Evolutionary conservation across 495 filamentous ascomycete species (phyloP), one percentile per base, ranked within the genome.

Genomic region (Lindgomyces ingoldianus): DNA sequence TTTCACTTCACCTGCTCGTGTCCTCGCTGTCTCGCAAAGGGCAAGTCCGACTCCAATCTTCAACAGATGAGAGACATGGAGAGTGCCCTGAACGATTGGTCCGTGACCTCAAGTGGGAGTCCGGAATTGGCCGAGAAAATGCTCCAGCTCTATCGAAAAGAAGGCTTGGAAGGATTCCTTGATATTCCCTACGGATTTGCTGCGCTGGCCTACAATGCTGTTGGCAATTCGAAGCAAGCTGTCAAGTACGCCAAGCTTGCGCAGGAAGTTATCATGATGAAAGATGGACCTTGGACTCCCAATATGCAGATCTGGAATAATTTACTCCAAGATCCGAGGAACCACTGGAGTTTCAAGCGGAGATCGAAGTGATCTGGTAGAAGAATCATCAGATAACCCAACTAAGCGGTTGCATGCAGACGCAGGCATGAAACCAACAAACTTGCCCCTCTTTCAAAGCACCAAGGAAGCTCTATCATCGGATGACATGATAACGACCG

Each of bases 211-310:
- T 75, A 68, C 24, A 64, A 60, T 50, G 64, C 61, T 24, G 54
- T 67, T 21, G 73, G 66, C 16, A 60, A 70, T 36, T 36, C 53
- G 48, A 64, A 67, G 53, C 45, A 64, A 30, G 69, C 69, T 0
- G 45, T 50, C 19, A 70, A 56, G 48, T 72, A 65, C 56, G 73
- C 65, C 26, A 45, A 57, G 25, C 50, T 60, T 24, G 73, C 73
- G 2, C 19, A 60, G 21, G 68, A 71, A 39, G 55, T 42, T 10
- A 64, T 65, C 2, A 24, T 71, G 11, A 68, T 76, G 39, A 74
- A 75, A 52, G 72, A 77, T 12, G 78, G 78, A 14, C 29, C 47
- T 1, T 69, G 61, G 55, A 60, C 56, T n/a, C 36, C 36, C 21
- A 64, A 64, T 48, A 16, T 69, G 57, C 11, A 30, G 30, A 45